Evolutionary conservation across 768 basidiomycete genomes (phyloP), one percentile per base, ranked within the genome.

Genomic region (Gloeostereum incarnatum): DNA sequence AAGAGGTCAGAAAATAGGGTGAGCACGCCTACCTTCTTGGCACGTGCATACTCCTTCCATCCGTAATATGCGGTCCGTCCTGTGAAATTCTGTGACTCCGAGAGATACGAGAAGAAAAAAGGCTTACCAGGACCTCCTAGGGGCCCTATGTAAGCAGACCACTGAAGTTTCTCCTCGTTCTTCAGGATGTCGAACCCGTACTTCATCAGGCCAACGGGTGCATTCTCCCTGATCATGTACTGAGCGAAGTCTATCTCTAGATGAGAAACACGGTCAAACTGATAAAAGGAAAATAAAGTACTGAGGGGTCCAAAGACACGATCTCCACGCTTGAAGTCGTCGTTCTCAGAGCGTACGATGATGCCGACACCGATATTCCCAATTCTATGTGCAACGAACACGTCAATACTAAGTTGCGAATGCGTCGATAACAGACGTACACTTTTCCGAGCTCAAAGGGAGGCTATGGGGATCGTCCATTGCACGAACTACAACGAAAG

Each of bases 91-190:
- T 33, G 25, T 11, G 19, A 11, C 16, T 20, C 3, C 5, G 29
- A 37, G 4, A 17, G 18, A 33, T 8, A 10, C 20, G 20, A 20
- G 22, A 25, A 33, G 18, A 11, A 19, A 18, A 26, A 29, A 17
- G 10, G 30, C 19, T n/a, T 53, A 69, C 68, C 63, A 56, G 73
- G 65, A 70, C 75, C 75, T 9, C 77, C 76, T 2, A 63, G 58
- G 1, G 68, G 65, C 11, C 77, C 74, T 20, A 73, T 49, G 45
- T 66, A 73, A 0, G 55, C 55, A 0, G 63, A 60, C 70, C 68
- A 75, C 0, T 73, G 71, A 3, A 77, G 50, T 4, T 62, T 58
- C 22, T 63, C 46, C 38, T 62, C 53, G 44, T 73, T 71, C 25
- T 66, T 41, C 27, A 73, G 40, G 5, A 65, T 42, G 3, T 33